Evolutionary conservation across 805 yeast genomes (phyloP), one percentile per base, ranked within the genome.

Genomic region (Saturnispora kantuleensis): DNA sequence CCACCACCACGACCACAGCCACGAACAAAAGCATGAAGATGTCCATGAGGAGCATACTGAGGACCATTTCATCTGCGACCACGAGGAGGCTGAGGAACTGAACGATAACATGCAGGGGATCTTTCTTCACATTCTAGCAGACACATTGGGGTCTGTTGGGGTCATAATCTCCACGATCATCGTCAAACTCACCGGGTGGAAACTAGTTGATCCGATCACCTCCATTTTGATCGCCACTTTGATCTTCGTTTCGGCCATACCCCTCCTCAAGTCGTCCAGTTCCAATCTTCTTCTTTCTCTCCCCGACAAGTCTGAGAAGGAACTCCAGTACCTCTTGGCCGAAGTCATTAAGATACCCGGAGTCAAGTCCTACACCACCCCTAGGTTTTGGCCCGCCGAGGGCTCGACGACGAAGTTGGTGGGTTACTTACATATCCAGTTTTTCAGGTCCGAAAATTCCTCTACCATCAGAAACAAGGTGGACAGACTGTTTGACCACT

Each of bases 101-200:
- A 72, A 70, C 50, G 79, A 76, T 52, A 90, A 90, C 60, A 84
- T 90, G 94, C 79, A 82, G 47, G 99, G 99, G 11, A 86, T 93
- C 5, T 93, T 93, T 56, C 67, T 93, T 38, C 99, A 93, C 55
- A 84, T 93, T 29, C 59, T 93, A 38, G 99, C 99, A 0, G 99
- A 93, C 56, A 89, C 97, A 0, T 67, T 93, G 35, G 99, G 99
- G 0, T 90, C 97, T 0, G 95, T 89, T 0, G 97, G 97, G 6
- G 99, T 94, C 13, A 89, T 93, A n/a, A 62, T 87, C 1, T 88
- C 97, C 0, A 90, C 98, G 0, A 44, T 87, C 5, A 64, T 93
- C 34, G 84, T 90, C 8, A 77, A 80, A 47, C 55, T 78, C 31
- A 64, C 73, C 9, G 76, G 77, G 13, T 75, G 84, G 77, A 74